These are phyloP conservation scores for Vachellia collinsii DNA, from an alignment of 306 rosid genomes.

Conservation along the genomic window DNA sequence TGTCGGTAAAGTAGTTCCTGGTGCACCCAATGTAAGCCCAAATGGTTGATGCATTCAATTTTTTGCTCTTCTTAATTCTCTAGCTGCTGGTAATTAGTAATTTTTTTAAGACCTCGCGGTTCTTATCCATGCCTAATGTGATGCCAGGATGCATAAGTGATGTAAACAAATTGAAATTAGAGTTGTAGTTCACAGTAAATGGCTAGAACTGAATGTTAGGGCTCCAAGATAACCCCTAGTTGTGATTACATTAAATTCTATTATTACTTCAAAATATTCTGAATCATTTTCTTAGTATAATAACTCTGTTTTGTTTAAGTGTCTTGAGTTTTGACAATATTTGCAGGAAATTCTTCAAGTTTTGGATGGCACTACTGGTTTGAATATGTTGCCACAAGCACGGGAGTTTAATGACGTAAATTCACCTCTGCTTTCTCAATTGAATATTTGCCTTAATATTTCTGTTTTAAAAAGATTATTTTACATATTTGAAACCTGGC, in stretches of 20 bases:
- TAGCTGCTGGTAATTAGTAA: constrained; percentile 24
- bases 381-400: constrained; percentile 98
- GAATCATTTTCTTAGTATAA: not conserved
- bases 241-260: not conserved
- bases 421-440: constrained; percentile 34
- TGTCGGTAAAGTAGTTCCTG: constrained; percentile 71
- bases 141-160: constrained; percentile 21
- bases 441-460: constrained; percentile 19
- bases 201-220: not conserved
- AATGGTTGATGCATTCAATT: constrained; percentile 8
- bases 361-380: constrained; percentile 97
- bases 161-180: not conserved
- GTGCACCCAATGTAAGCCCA: constrained; percentile 88
- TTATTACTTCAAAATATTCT: not conserved
- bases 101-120: constrained; percentile 13
- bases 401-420: constrained; percentile 93
- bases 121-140: not conserved
- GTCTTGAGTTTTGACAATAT: constrained; percentile 5
- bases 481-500: constrained; percentile 14
- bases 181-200: not conserved
- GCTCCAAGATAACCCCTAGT: constrained; percentile 12
- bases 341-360: constrained; percentile 93
- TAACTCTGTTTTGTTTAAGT: not conserved
- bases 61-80: constrained; percentile 20
- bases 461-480: constrained; percentile 21